Evolutionary conservation across 1,139 yeast genomes (phyloP), one percentile per base, ranked within the genome.

Genomic region (Blastobotrys proliferans): DNA sequence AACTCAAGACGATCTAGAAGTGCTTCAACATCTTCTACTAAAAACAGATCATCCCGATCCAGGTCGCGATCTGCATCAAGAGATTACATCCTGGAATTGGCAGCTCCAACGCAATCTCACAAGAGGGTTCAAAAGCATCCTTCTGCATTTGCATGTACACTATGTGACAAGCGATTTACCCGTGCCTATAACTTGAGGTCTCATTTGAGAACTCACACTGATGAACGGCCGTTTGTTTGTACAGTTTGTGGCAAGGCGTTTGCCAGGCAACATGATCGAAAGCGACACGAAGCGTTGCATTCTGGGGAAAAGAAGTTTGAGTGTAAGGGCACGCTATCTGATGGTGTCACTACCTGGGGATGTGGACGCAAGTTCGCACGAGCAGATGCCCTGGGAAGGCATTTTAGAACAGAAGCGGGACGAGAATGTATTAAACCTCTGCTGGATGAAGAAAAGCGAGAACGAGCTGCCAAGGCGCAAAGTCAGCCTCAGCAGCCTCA

Each of bases 251-350:
- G 94, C 6, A 87, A 88, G 63, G 92, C 96, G 3, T 92, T 92
- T 73, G 97, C 97, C 0, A 70, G 98, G 46, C 96, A 88, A 59
- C 97, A 92, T 59, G 98, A 92, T 64, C 70, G 95, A 33, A 88
- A 87, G 60, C 74, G 98, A 34, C 98, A 92, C 60, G 97, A 90
- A 60, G 95, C 87, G 49, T 70, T 92, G 47, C 98, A 92, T 61
- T 73, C 88, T 6, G 97, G 97, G 2, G 92, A 85, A 61, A 90
- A 87, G 69, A 77, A 83, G 57, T 92, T 77, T 60, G 87, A 82
- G 51, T 92, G 98, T 64, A 74, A 75, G 49, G 97, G 97, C 0
- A 63, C 68, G 8, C 66, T 86, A 46, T 75, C 76, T 45, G 81
- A 76, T 59, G 86, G 83, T 1, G 65, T 62, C 10, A 63, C 73